Percentiles rank a stretch among this genome's conserved stretches.
Evolutionary conservation across 805 yeast genomes (phyloP).

Genomic region (Yarrowia keelungensis): DNA sequence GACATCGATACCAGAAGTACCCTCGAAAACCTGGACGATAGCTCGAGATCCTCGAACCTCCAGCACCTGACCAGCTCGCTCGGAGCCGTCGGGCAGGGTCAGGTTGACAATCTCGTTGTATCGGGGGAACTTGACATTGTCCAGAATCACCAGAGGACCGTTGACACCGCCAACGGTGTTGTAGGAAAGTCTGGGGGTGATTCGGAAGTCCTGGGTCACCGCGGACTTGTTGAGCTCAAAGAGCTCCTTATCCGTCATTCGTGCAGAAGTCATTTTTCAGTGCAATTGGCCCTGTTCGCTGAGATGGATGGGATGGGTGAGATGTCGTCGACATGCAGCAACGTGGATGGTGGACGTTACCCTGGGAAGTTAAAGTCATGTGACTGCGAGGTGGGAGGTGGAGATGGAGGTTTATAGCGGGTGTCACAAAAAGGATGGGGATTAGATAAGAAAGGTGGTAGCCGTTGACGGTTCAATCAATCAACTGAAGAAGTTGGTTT

Average conservation of each 20-base stretch:
- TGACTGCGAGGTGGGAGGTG: constrained; percentile 3
- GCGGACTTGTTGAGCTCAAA: constrained; percentile 86
- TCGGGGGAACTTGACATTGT: constrained; percentile 85
- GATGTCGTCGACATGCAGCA: constrained; percentile 38
- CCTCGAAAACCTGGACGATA: constrained; percentile 98
- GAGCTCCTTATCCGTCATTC: constrained; percentile 38
- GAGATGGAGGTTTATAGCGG: too few relatives aligned
- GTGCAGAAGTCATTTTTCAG: constrained; percentile 34
- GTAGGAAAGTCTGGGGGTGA: constrained; percentile 89
- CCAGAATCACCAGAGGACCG: constrained; percentile 94
- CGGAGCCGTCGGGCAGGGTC: constrained; percentile 93
- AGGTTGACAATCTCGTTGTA: constrained; percentile 96
- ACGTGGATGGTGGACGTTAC: constrained; percentile 34
- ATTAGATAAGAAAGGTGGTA: too few relatives aligned
- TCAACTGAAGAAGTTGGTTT: too few relatives aligned
- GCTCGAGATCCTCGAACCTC: constrained; percentile 98
- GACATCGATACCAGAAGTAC: constrained; percentile 98
- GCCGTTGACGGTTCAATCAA: too few relatives aligned
- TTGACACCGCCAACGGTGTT: constrained; percentile 98
- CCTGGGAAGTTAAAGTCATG: constrained; percentile 36
- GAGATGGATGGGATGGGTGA: constrained; percentile 21
- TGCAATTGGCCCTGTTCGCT: constrained; percentile 24
- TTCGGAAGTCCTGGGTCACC: constrained; percentile 87
- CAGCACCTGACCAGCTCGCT: constrained; percentile 96
- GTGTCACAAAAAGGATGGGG: too few relatives aligned